Base-by-base conservation (phyloP, 352 stramenopile species). In the Phytophthora boehmeriae region DNA sequence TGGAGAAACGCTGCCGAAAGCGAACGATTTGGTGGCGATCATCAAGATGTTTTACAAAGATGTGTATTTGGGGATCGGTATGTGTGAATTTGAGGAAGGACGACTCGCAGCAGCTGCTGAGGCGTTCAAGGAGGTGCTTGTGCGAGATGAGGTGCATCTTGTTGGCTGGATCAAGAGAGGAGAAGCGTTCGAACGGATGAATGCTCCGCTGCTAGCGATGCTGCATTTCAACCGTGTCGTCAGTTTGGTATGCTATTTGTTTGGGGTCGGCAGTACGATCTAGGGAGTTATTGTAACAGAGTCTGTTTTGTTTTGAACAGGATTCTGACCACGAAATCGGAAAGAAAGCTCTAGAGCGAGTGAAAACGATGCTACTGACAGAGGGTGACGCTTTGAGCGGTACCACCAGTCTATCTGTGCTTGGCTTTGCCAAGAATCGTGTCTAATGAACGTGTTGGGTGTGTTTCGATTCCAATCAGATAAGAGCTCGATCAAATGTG, bases 11-110 rank as follows among this genome's bases (percentile, higher is more conserved):
- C 51, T 89, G 0, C 80, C 76, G 1, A 75, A 85, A 32, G 63
- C 66, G 8, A 76, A 78, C 20, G 80, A 92, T 48, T 38, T 90
- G 16, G 3, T 58, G n/a, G 80, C 74, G 0, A 75, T 92, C 30
- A 59, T 89, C 2, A 73, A 57, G 2, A 90, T 89, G 80, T 89
- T 92, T 53, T 78, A 83, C 54, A 86, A 81, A 27, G 83, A 92
- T 53, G 66, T 84, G 4, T 86, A 80, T 48, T 48, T 83, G 25
- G 83, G 78, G 5, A 75, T 90, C 32, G 79, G 80, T 1, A 44
- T 53, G 1, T 88, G 78, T 61, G 53, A 83, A 5, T 48, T 86
- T 4, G 53, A 68, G 10, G 20, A 53, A 47, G 30, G 38, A 8
- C 62, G 63, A 3, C 54, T 80, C 17, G 76, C 78, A 0, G 67